Evolutionary conservation across 495 filamentous ascomycete species (phyloP).

Genomic region (Polyplosphaeria fusca): DNA sequence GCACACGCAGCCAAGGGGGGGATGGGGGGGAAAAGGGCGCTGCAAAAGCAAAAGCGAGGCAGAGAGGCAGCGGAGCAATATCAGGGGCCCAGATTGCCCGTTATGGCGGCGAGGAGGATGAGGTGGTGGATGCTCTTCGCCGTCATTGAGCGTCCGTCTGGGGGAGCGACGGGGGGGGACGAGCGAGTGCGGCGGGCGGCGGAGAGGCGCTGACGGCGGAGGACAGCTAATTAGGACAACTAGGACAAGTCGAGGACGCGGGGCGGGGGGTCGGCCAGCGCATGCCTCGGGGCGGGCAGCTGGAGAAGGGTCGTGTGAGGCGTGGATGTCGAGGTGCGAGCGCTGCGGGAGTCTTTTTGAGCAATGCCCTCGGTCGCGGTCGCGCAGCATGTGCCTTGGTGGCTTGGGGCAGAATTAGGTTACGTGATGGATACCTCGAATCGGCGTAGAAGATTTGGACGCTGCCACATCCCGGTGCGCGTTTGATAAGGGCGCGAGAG

Average conservation of each 20-base stretch:
- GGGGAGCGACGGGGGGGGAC: background rate
- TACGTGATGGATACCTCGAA: slow-evolving; percentile 23
- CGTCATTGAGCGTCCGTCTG: slow-evolving; percentile 32
- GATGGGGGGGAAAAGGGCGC: slow-evolving; percentile 2
- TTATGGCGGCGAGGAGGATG: slow-evolving; percentile 36
- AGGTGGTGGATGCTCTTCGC: slow-evolving; percentile 33
- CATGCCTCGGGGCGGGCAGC: slow-evolving; percentile 13
- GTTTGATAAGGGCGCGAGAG: slow-evolving; percentile 11
- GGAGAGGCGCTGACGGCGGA: background rate
- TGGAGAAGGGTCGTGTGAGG: background rate
- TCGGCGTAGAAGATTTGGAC: background rate
- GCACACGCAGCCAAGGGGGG: slow-evolving; percentile 22
- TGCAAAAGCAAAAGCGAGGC: slow-evolving; percentile 23
- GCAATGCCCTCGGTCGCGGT: slow-evolving; percentile 1
- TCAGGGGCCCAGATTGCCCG: slow-evolving; percentile 34
- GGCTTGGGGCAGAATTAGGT: slow-evolving; percentile 15
- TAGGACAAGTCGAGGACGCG: too few species aligned
- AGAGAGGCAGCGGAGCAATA: slow-evolving; percentile 3
- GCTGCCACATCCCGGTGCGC: background rate
- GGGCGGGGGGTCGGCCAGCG: background rate
- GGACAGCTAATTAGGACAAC: too few species aligned
- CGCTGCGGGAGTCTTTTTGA: slow-evolving; percentile 24
- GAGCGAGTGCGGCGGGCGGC: slow-evolving; percentile 2
- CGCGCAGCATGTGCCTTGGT: slow-evolving; percentile 28
- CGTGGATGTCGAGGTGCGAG: slow-evolving; percentile 4